Percentiles rank a stretch among this genome's conserved stretches.
Evolutionary conservation across 306 rosid species (phyloP).

Genomic region (Citrullus amarus): DNA sequence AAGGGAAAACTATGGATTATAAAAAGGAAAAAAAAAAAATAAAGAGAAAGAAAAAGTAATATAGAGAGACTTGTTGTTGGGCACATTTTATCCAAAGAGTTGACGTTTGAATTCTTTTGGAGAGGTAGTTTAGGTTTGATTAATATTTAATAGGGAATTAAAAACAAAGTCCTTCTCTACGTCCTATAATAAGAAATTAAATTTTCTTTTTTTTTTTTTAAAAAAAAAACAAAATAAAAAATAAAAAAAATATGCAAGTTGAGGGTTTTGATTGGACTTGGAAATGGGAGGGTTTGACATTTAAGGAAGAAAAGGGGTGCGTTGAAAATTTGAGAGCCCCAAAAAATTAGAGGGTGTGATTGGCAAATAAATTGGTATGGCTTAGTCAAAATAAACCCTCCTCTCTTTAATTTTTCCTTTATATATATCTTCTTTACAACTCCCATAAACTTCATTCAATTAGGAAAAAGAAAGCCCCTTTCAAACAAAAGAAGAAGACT

Average conservation of each 20-base stretch:
- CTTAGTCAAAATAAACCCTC: neutral
- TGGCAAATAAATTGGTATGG: neutral
- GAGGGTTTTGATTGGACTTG: neutral
- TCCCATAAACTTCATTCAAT: neutral
- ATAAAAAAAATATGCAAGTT: neutral
- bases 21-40: neutral
- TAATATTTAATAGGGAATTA: neutral
- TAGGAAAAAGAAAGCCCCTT: neutral
- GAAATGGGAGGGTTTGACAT: neutral
- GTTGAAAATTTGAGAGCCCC: neutral
- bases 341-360: neutral
- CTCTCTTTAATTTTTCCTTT: neutral
- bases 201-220: too few relatives aligned
- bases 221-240: neutral
- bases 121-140: neutral
- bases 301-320: neutral
- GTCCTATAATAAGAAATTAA: neutral
- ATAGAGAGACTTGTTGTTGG: neutral
- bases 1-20: neutral
- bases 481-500: neutral
- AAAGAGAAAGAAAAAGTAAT: neutral
- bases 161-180: neutral
- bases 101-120: conserved; percentile 7
- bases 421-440: neutral
- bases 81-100: conserved; percentile 6